Evolutionary conservation across 768 basidiomycete genomes (phyloP).

Genomic region (Lactarius deliciosus): DNA sequence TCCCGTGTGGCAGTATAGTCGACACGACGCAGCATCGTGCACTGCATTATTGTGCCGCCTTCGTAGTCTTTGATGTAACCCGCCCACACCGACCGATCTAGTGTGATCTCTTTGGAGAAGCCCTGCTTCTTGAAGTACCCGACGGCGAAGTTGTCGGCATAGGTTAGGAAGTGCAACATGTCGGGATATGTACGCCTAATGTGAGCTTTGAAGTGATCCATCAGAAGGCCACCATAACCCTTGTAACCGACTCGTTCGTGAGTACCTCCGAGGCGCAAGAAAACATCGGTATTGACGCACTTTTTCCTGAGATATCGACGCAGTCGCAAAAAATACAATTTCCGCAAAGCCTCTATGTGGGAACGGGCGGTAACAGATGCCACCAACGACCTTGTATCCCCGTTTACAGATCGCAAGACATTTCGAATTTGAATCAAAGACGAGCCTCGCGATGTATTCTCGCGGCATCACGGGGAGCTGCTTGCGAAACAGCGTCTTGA

Average conservation of each 20-base stretch:
- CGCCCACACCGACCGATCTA: conserved; percentile 91
- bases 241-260: conserved; percentile 36
- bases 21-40: conserved; percentile 90
- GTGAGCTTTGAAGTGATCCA: conserved; percentile 98
- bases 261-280: background rate
- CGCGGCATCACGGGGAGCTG: conserved; percentile 99
- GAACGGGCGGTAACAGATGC: conserved; percentile 96
- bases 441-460: conserved; percentile 95
- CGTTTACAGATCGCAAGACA: conserved; percentile 92
- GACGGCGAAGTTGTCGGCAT: conserved; percentile 98
- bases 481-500: conserved; percentile 95
- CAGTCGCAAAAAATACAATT: conserved; percentile 98
- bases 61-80: conserved; percentile 99
- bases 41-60: conserved; percentile 99
- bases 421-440: conserved; percentile 91
- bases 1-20: conserved; percentile 82
- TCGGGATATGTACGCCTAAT: conserved; percentile 78
- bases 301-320: conserved; percentile 96
- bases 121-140: conserved; percentile 99
- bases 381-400: conserved; percentile 94
- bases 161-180: conserved; percentile 95
- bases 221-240: conserved; percentile 98
- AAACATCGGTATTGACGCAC: conserved; percentile 43
- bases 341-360: conserved; percentile 94
- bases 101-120: conserved; percentile 94